Percentiles rank a stretch among this genome's conserved stretches.
Conservation (phyloP, 805 yeast species). For the Myxozyma melibiosi region DNA sequence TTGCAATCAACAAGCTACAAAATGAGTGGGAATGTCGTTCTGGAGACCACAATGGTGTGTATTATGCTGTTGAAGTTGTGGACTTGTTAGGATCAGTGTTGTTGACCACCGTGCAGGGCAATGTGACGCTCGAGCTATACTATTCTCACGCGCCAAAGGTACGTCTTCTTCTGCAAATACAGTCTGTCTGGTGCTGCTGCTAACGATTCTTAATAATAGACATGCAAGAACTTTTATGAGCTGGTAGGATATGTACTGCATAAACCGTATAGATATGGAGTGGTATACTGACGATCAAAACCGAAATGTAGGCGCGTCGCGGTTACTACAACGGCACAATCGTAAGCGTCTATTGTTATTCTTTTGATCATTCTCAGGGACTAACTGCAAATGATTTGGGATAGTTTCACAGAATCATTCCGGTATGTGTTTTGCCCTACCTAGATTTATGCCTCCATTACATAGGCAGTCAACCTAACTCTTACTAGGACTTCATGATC, state of each 20-base stretch:
- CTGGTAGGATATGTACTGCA: constrained; percentile 14
- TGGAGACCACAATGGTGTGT: constrained; percentile 32
- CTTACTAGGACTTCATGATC: constrained; percentile 41
- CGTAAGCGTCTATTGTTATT: constrained; percentile 10
- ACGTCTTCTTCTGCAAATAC: background rate
- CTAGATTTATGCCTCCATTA: no score
- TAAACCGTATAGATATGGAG: background rate
- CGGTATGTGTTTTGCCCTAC: constrained; percentile 10
- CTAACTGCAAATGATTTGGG: background rate
- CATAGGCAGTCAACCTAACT: background rate
- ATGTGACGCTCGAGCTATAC: constrained; percentile 38
- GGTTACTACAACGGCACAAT: constrained; percentile 41
- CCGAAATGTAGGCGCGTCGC: constrained; percentile 34
- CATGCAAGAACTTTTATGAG: constrained; percentile 34
- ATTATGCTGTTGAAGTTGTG: no score
- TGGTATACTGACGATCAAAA: background rate
- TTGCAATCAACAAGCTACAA: background rate
- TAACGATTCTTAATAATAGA: constrained; percentile 9
- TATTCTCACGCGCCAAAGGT: constrained; percentile 39
- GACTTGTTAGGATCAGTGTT: no score
- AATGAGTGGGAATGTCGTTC: constrained; percentile 26
- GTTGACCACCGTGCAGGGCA: constrained; percentile 27
- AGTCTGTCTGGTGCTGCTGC: background rate
- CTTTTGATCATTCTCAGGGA: background rate
- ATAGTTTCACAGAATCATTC: constrained; percentile 38